A percentile compares a stretch with the other conserved stretches of the same genome.
phyloP scores from a whole-genome alignment of 441 rosid genomes.

The Populus hybrid region DNA sequence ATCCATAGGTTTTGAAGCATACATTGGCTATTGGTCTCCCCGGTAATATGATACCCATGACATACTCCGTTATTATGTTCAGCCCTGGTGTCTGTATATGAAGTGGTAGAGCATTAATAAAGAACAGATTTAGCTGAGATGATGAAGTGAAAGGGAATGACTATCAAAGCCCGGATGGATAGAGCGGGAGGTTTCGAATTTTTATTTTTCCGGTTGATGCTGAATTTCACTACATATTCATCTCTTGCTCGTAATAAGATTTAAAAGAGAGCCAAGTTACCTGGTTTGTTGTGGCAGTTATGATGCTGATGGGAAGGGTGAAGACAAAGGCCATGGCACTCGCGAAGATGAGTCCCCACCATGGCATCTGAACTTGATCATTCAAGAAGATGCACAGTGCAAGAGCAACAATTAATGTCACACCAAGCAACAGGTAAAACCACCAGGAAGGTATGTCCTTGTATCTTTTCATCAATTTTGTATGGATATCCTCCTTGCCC shows the following conservation, averaged over 20 bases:
- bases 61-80: slow-evolving; percentile 83
- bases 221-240: background rate
- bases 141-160: background rate
- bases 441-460: slow-evolving; percentile 90
- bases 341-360: slow-evolving; percentile 86
- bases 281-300: slow-evolving; percentile 91
- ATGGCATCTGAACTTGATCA: slow-evolving; percentile 79
- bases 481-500: slow-evolving; percentile 75
- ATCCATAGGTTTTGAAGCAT: slow-evolving; percentile 83
- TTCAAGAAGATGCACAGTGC: slow-evolving; percentile 57
- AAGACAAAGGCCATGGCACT: slow-evolving; percentile 71
- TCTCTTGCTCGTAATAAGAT: background rate
- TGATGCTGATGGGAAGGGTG: slow-evolving; percentile 83
- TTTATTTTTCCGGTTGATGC: no score
- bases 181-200: background rate
- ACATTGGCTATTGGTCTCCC: slow-evolving; percentile 89
- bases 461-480: slow-evolving; percentile 74
- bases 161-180: background rate
- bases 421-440: slow-evolving; percentile 57
- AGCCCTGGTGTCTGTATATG: slow-evolving; percentile 64
- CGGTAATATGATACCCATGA: slow-evolving; percentile 77
- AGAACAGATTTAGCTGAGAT: background rate
- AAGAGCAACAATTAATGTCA: slow-evolving; percentile 51
- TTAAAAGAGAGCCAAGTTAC: slow-evolving; percentile 26
- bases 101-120: slow-evolving; percentile 4